Evolutionary conservation across 148 eudicot genomes (phyloP).

Genomic region (Bassia scoparia): DNA sequence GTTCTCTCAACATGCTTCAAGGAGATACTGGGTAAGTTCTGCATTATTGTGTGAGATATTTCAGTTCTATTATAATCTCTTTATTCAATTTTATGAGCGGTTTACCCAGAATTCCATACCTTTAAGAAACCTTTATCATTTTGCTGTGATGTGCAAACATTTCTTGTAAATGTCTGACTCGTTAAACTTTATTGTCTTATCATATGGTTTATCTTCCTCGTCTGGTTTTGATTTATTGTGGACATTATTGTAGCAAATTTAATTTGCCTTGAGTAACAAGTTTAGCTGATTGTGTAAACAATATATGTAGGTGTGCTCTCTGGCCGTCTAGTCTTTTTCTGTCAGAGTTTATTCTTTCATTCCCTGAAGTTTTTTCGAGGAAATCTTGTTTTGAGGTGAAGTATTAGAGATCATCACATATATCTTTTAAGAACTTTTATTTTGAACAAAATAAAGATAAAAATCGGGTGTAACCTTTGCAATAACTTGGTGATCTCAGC

Average conservation of each 20-base stretch:
- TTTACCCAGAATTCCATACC: neutral
- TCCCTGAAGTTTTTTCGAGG: constrained; percentile 54
- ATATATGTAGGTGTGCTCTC: constrained; percentile 62
- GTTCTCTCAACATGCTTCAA: constrained; percentile 92
- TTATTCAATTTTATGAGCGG: too few species aligned
- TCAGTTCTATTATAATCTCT: neutral
- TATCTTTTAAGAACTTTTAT: neutral
- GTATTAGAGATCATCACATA: constrained; percentile 1
- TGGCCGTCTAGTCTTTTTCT: constrained; percentile 96
- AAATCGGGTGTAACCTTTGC: neutral
- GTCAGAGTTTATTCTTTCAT: constrained; percentile 90
- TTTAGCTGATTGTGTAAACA: constrained; percentile 15
- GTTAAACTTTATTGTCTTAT: neutral
- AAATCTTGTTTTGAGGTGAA: constrained; percentile 89
- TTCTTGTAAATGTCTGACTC: neutral
- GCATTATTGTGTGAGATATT: neutral
- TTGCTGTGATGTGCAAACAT: neutral
- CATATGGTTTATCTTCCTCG: neutral
- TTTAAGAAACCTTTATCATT: neutral
- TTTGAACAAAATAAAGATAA: neutral
- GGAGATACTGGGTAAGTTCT: constrained; percentile 90
- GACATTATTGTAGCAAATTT: constrained; percentile 2
- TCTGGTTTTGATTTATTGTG: constrained; percentile 1
- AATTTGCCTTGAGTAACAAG: neutral
- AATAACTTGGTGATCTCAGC: constrained; percentile 1